Conservation (phyloP, 257 asterid genomes). For the Solanum sejunctum region DNA sequence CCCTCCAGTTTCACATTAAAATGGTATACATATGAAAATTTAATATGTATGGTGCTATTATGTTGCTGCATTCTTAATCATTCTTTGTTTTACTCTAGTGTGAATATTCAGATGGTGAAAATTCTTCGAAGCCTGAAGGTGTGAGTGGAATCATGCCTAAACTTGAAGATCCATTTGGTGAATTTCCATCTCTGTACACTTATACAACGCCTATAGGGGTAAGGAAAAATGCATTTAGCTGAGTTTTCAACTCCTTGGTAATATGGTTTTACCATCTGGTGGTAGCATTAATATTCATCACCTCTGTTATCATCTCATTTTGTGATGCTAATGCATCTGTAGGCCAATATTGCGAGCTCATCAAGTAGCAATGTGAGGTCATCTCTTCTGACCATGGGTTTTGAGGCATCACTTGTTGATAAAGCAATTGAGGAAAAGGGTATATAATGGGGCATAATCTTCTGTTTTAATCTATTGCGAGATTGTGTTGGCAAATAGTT, state of each 20-base stretch:
- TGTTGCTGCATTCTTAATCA: background rate
- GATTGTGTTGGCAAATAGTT: background rate
- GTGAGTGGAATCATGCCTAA: constrained; percentile 36
- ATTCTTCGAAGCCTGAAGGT: constrained; percentile 16
- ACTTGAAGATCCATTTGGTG: constrained; percentile 35
- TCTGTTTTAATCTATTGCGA: background rate
- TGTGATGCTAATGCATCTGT: constrained; percentile 1
- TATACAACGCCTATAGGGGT: constrained; percentile 25
- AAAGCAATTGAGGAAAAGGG: constrained; percentile 74
- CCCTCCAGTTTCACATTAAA: background rate
- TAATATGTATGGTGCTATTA: background rate
- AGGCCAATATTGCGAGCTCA: constrained; percentile 71
- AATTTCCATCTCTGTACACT: constrained; percentile 17
- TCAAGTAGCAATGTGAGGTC: constrained; percentile 54
- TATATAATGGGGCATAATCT: constrained; percentile 8
- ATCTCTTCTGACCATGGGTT: constrained; percentile 82
- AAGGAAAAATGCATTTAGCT: constrained; percentile 1
- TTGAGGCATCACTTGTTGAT: constrained; percentile 56
- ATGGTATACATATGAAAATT: background rate
- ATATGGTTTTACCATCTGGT: background rate
- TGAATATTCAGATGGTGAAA: constrained; percentile 44
- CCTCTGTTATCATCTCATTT: background rate
- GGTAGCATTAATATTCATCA: background rate
- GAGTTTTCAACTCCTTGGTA: background rate
- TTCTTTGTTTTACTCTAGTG: constrained; percentile 12